Percentiles rank a stretch among this genome's conserved stretches.
These are phyloP conservation scores for Hanseniaspora pseudoguilliermondii DNA, from an alignment of 805 yeast genomes.

Conservation along the genomic window DNA sequence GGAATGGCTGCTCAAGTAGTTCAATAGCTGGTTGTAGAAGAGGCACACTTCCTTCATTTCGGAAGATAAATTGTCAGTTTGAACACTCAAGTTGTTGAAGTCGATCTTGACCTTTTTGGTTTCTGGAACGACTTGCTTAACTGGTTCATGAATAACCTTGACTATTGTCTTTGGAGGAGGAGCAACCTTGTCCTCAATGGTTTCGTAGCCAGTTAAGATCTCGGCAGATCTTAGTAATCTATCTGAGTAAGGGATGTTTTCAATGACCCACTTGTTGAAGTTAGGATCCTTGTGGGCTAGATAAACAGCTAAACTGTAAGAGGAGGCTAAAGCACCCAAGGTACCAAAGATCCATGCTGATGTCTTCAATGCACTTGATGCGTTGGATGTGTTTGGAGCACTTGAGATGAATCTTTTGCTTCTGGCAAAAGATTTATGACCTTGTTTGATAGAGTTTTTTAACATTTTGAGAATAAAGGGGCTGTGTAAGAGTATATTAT, in stretches of 20 bases:
- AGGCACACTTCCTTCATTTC: conserved; percentile 1
- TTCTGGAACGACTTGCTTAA: not conserved
- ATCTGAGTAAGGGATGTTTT: not conserved
- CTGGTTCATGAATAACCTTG: not conserved
- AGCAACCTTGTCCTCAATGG: not conserved
- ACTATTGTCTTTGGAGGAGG: not conserved
- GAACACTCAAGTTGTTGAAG: not conserved
- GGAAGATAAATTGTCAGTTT: not conserved
- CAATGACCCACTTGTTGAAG: conserved; percentile 6
- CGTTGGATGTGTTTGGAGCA: not conserved
- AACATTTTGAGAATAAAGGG: not conserved
- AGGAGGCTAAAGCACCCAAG: not conserved
- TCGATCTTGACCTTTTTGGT: not conserved
- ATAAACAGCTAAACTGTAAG: not conserved
- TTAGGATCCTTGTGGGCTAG: not conserved
- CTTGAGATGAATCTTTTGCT: not conserved
- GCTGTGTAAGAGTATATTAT: too few relatives aligned
- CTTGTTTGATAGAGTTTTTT: not conserved
- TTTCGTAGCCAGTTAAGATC: not conserved
- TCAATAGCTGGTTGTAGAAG: conserved; percentile 6
- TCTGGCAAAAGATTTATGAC: not conserved
- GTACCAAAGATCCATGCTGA: not conserved
- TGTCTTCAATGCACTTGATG: not conserved
- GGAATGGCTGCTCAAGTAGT: conserved; percentile 6
- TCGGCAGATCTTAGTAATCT: not conserved